Base-by-base conservation (phyloP, 805 yeast species). In the Teunomyces cretensis region DNA sequence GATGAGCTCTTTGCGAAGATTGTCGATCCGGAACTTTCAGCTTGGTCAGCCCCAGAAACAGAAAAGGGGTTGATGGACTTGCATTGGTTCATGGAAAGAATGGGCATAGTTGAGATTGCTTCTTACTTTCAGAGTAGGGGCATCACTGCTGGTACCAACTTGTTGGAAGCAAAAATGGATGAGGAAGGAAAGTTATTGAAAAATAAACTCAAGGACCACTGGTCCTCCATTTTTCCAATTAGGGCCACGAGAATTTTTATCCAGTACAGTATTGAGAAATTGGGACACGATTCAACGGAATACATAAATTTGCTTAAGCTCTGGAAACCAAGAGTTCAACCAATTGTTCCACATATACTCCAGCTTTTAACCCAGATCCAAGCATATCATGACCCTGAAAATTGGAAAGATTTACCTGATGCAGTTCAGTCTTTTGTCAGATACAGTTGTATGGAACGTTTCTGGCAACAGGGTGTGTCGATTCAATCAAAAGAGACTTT, bases 381-480 rank as follows among this genome's bases (percentile, higher is more conserved):
- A 65, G 89, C 96, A 0, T 94, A 91, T 58, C 97, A 90, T 62
- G 88, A 94, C 57, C 96, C 98, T 0, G 85, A 75, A 9, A 92
- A 92, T 63, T 92, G 99, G 98, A 73, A 72, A 11, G 87, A 81
- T 32, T 72, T 94, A 40, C 98, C 99, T 0, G 78, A 77, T 2
- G 95, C 89, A 45, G 98, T 94, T 1, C 96, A 88, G 62, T 76
- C 92, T 1, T 92, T 95, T 71, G 96, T 92, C n/a, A 79, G 80
- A 52, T 85, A 88, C 56, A 85, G 95, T 48, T 86, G 95, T 41
- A 82, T 84, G 61, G 99, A 94, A 68, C 75, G 98, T 57, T 94
- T 94, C 63, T 94, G 99, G 99, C 98, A 95, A 60, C 96, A 90
- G 49, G 99, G 99, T 13, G 95, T 96, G 16, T 88, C 97, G 1